A percentile compares a stretch with the other conserved stretches of the same genome.
Evolutionary conservation across 495 filamentous ascomycete genomes (phyloP).

Genomic region (Xanthoparmelia taractica): DNA sequence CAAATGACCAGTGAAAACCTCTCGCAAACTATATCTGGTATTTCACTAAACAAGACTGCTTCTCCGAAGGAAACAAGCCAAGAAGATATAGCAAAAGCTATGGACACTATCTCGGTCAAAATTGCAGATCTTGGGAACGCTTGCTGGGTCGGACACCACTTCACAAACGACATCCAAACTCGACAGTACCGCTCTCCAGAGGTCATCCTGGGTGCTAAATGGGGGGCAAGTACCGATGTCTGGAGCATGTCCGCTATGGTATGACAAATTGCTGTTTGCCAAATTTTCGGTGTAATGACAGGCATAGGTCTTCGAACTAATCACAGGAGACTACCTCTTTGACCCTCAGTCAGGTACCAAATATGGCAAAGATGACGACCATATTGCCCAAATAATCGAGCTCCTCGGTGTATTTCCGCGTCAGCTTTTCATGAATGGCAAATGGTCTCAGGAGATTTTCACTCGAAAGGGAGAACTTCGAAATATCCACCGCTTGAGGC

Average conservation of each 20-base stretch:
- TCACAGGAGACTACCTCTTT: slow-evolving; percentile 98
- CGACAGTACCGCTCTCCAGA: slow-evolving; percentile 96
- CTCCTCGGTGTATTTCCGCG: slow-evolving; percentile 91
- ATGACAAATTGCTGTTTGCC: slow-evolving; percentile 26
- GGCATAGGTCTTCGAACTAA: slow-evolving; percentile 84
- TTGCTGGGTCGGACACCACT: slow-evolving; percentile 97
- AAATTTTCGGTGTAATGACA: slow-evolving; percentile 7
- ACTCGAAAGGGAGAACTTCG: slow-evolving; percentile 94
- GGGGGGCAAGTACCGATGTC: slow-evolving; percentile 96
- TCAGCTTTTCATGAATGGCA: slow-evolving; percentile 78
- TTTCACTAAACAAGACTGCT: slow-evolving; percentile 75
- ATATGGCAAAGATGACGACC: slow-evolving; percentile 99
- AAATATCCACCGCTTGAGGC: slow-evolving; percentile 93
- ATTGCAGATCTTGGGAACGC: slow-evolving; percentile 98
- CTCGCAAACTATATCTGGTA: slow-evolving; percentile 86
- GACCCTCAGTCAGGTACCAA: slow-evolving; percentile 98
- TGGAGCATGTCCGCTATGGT: slow-evolving; percentile 99
- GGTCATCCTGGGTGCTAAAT: slow-evolving; percentile 93
- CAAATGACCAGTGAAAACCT: slow-evolving; percentile 61
- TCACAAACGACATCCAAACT: slow-evolving; percentile 99
- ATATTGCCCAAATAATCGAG: slow-evolving; percentile 99
- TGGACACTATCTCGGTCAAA: slow-evolving; percentile 92
- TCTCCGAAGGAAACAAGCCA: slow-evolving; percentile 37
- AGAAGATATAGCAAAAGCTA: slow-evolving; percentile 41
- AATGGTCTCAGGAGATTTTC: slow-evolving; percentile 99